Evolutionary conservation across 176 grass and related monocot species (phyloP), one percentile per base, ranked within the genome.

Genomic region (Secale cereale): DNA sequence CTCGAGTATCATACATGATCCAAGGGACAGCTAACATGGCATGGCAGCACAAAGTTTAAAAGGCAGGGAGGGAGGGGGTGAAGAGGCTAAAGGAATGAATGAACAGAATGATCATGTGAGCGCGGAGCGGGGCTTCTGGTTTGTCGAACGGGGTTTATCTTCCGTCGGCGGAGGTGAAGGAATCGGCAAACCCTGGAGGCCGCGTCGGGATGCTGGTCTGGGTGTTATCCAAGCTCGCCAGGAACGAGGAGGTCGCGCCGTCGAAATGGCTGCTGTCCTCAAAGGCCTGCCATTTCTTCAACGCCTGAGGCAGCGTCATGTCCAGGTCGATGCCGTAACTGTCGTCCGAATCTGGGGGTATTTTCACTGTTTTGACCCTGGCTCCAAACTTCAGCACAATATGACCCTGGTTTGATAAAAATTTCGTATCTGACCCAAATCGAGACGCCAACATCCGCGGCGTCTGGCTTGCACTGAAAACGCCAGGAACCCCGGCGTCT

Each of bases 261-360:
- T 92, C 93, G 30, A 98, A 86, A 62, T 93, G 83, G 85, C 85
- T 83, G 69, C 85, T 91, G 31, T 92, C 95, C 81, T 98, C 95
- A 0, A 94, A 93, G 10, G 95, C 95, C 43, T 98, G 95, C 95
- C 95, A 98, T 88, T 95, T 98, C 92, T 98, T 93, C 79, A 98
- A 60, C 5, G 95, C 95, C 31, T 98, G 95, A 1, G 95, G 95
- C 48, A 98, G 81, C 10, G 95, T 89, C 95, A 98, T 93, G 83
- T 98, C 91, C 4, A 98, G 91, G 79, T 98, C 95, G 7, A 98
- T 98, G 10, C 95, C 95, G 1, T 93, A 98, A 65, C 93, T 92
- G 67, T 95, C 95, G 10, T 98, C 95, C 0, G 89, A 95, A 74
- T 98, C 89, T 23, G 93, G 93, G 68, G n/a, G n/a, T n/a, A n/a